Evolutionary conservation across 2,329 filamentous ascomycete species (phyloP).

Genomic region (Fusarium sp.): DNA sequence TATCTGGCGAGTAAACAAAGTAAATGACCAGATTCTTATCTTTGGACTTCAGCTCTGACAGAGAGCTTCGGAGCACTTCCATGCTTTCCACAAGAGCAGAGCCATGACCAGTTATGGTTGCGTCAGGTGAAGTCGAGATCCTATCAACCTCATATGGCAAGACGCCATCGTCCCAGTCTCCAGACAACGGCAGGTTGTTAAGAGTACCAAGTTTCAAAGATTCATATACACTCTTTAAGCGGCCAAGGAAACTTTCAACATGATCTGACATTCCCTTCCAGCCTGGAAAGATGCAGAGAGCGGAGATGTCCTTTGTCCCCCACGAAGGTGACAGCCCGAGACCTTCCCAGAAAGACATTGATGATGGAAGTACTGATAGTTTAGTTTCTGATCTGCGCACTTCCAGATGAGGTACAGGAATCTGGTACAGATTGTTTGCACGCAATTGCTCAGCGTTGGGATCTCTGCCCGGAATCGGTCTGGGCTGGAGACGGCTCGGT

Average conservation of each 20-base stretch:
- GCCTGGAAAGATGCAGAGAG: conserved; percentile 76
- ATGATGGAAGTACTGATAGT: conserved; percentile 78
- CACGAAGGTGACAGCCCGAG: conserved; percentile 77
- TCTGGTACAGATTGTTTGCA: conserved; percentile 65
- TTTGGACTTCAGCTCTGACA: conserved; percentile 54
- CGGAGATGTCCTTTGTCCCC: conserved; percentile 75
- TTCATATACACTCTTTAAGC: conserved; percentile 77
- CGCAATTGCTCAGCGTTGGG: conserved; percentile 57
- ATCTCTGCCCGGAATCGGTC: conserved; percentile 55
- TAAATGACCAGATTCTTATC: conserved; percentile 77
- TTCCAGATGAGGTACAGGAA: conserved; percentile 76
- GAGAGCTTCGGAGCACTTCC: conserved; percentile 57
- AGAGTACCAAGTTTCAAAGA: conserved; percentile 77
- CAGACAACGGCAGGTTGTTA: conserved; percentile 56
- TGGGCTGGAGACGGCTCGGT: conserved; percentile 61
- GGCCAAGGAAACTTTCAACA: conserved; percentile 71
- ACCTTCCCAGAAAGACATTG: conserved; percentile 83
- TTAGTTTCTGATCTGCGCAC: conserved; percentile 74
- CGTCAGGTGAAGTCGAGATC: conserved; percentile 53
- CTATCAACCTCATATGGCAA: conserved; percentile 61
- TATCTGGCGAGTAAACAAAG: conserved; percentile 75
- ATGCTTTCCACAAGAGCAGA: conserved; percentile 60
- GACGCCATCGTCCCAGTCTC: conserved; percentile 55
- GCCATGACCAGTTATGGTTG: conserved; percentile 53
- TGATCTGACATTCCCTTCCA: conserved; percentile 70